Evolutionary conservation across 805 yeast genomes (phyloP).

Genomic region (Cyberlindnera nakhonratchasimensis): DNA sequence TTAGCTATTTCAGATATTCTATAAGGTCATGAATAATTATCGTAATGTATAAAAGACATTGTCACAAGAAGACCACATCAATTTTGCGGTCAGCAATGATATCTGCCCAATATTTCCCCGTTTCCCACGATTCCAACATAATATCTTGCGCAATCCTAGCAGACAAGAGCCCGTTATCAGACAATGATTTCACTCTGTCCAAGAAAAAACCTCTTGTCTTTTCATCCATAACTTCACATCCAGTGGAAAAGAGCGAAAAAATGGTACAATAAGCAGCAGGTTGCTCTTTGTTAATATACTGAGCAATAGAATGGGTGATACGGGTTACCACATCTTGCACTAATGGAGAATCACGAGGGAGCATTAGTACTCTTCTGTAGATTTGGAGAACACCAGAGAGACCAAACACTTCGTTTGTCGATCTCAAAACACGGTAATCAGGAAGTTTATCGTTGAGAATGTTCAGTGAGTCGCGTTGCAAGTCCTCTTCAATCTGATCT

Average conservation of each 20-base stretch:
- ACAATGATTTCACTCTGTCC: slow-evolving; percentile 36
- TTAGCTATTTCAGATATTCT: background rate
- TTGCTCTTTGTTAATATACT: slow-evolving; percentile 38
- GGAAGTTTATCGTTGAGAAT: slow-evolving; percentile 3
- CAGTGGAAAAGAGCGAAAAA: slow-evolving; percentile 50
- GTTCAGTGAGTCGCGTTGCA: slow-evolving; percentile 12
- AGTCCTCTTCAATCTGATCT: slow-evolving; percentile 23
- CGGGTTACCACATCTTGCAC: slow-evolving; percentile 41
- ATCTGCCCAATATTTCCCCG: slow-evolving; percentile 51
- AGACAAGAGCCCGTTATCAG: slow-evolving; percentile 34
- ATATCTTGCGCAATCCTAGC: slow-evolving; percentile 30
- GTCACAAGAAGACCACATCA: slow-evolving; percentile 44
- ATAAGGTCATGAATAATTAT: background rate
- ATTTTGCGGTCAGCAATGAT: slow-evolving; percentile 41
- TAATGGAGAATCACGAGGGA: slow-evolving; percentile 44
- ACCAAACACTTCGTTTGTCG: slow-evolving; percentile 51
- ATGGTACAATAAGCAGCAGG: slow-evolving; percentile 52
- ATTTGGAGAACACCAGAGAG: slow-evolving; percentile 53
- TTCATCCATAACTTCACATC: slow-evolving; percentile 45
- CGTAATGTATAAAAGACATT: too few species aligned
- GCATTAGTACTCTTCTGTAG: slow-evolving; percentile 51
- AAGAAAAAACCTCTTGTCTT: slow-evolving; percentile 33
- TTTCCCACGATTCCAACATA: slow-evolving; percentile 50
- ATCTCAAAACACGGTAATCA: slow-evolving; percentile 32
- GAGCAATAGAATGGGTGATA: slow-evolving; percentile 33